Base-by-base conservation (phyloP, 768 basidiomycete genomes). In the Tulasnella sp. region DNA sequence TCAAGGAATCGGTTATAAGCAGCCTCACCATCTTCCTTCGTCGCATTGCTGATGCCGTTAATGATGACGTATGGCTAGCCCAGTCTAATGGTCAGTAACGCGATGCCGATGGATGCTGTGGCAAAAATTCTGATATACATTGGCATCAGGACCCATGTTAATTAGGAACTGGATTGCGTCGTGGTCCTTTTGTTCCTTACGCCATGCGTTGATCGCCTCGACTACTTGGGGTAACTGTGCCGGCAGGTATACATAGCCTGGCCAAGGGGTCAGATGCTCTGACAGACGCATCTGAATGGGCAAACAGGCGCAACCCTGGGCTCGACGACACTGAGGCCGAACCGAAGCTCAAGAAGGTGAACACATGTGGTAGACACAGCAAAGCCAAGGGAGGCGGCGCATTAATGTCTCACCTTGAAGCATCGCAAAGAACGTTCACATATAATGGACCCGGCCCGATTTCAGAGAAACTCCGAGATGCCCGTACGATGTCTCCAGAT, bases 191-290 rank as follows among this genome's bases (percentile, higher is more conserved):
- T 79, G 78, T 27, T 9, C 71, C 18, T 72, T 46, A 18, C 36
- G 40, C 78, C 78, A 79, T 18, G 31, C 31, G 36, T 40, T 74
- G 27, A 79, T 27, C 31, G 27, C 71, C 24, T 72, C 71, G 34
- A 79, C 48, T 18, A 79, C 27, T 16, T 38, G 68, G 14, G 78
- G 78, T 19, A 79, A 56, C 73, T 79, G 34, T 14, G 73, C 78
- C 3, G 71, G 68, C 18, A 74, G 38, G 39, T 73, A 79, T n/a
- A 73, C n/a, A 42, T 46, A 73, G 19, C 34, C 78, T 79, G 48
- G 58, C 12, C 24, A 21, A 19, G 58, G 9, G n/a, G 36, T 31
- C 34, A 31, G 21, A 56, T 19, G 3, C 5, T 12, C 40, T 0
- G 19, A 48, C 39, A 14, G 4, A 48, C 34, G 6, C 8, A 31